Percentiles rank a stretch among this genome's conserved stretches.
Evolutionary conservation across 2,329 filamentous ascomycete genomes (phyloP).

Genomic region (Alternaria alternata): DNA sequence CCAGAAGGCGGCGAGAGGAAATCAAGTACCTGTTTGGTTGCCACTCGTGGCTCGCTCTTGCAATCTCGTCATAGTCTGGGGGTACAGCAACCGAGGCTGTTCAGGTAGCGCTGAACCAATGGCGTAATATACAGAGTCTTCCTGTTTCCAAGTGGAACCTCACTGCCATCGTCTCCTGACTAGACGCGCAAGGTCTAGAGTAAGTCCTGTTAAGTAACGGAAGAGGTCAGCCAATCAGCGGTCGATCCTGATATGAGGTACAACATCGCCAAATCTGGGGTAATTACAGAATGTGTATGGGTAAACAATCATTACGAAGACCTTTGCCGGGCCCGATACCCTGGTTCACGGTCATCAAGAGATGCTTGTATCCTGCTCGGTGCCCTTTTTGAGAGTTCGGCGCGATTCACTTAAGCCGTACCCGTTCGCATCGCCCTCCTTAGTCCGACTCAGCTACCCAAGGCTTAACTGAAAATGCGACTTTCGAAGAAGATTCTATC

Average conservation of each 20-base stretch:
- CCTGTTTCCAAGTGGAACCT: not conserved
- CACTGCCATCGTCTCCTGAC: not conserved
- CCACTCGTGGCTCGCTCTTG: not conserved
- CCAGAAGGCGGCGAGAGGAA: not conserved
- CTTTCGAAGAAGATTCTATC: not conserved
- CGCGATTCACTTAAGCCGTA: no score
- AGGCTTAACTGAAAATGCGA: not conserved
- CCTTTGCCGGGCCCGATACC: not conserved
- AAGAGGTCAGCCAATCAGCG: slow-evolving; percentile 17
- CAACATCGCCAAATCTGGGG: slow-evolving; percentile 18
- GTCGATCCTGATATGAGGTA: slow-evolving; percentile 18
- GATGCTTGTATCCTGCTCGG: not conserved
- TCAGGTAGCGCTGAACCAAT: no score
- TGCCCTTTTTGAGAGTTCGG: not conserved
- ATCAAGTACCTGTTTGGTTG: not conserved
- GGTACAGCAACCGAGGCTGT: not conserved
- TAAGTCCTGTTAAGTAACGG: not conserved
- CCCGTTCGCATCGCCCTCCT: no score
- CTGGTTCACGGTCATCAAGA: not conserved
- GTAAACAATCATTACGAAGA: not conserved
- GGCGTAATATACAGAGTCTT: not conserved
- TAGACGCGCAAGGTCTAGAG: not conserved
- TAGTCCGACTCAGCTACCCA: no score
- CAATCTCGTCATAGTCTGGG: not conserved
- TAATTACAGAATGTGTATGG: slow-evolving; percentile 16